Evolutionary conservation across 1,139 yeast species (phyloP), one percentile per base, ranked within the genome.

Genomic region (Hansenula lynferdii): DNA sequence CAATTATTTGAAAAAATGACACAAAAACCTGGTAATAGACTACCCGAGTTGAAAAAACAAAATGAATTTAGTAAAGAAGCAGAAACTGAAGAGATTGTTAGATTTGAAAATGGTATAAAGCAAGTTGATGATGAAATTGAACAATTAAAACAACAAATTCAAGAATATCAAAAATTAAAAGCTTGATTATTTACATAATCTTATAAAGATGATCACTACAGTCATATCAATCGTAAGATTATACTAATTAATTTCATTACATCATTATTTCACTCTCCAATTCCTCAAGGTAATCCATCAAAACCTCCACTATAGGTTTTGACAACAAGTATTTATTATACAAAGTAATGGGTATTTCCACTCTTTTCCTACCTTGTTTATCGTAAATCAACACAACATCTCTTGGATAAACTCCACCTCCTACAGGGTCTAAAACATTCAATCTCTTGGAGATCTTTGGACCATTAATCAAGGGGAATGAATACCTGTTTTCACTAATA

Each of bases 1-100:
- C 73, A 74, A 22, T 77, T 89, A 61, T 90, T 92, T 61, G 86
- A 84, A 48, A 65, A 80, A 8, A 69, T 92, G 51, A 86, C 96
- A 9, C 64, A 72, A 33, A 72, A 75, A 43, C 95, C 97, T 2
- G 82, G 87, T 23, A 85, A 86, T 37, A 54, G 83, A 39, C 62
- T 89, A 34, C 94, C 95, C 1, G 74, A 77, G 38, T 71, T 70
- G 43, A 69, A 77, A 41, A 54, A 72, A 3, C 69, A 67, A 15
- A 54, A 57, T 36, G 58, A 61, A 31, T 80, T 76, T 50, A 67
- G 77, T 15, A 70, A 64, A 45, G 74, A 76, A 49, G 61, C 79
- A 10, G 97, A 90, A 56, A 68, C 69, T 23, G 95, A 89, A 47
- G 97, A 90, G 56, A 60, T 85, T 40, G 87, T 83, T 30, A 68